phyloP scores from a whole-genome alignment of 1,284 basidiomycete genomes.

The Apiotrichum siamense region DNA sequence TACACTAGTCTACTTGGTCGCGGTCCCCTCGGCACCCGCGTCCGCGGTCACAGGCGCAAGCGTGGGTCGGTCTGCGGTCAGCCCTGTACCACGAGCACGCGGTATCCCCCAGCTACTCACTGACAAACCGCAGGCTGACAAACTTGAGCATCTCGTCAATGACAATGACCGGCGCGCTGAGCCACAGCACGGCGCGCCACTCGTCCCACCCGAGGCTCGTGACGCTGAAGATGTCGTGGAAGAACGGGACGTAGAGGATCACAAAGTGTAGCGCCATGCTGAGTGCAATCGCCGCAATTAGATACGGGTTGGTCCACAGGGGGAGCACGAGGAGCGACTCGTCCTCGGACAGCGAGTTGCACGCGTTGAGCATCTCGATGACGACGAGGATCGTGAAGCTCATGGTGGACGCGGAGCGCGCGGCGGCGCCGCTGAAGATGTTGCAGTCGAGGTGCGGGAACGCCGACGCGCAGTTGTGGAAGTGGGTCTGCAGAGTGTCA shows the following conservation, averaged over 20 bases:
- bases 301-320: conserved; percentile 87
- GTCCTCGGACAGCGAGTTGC: conserved; percentile 98
- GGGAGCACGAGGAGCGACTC: conserved; percentile 84
- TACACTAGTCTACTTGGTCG: too few relatives aligned
- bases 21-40: too few relatives aligned
- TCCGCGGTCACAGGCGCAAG: too few relatives aligned
- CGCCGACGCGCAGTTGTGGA: conserved; percentile 74
- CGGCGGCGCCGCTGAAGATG: conserved; percentile 83
- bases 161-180: conserved; percentile 80
- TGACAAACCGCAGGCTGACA: conserved; percentile 8
- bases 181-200: conserved; percentile 88
- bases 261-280: conserved; percentile 88
- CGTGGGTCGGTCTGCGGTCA: not conserved
- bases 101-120: conserved; percentile 3
- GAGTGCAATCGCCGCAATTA: conserved; percentile 78
- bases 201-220: conserved; percentile 83
- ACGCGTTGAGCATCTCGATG: conserved; percentile 99
- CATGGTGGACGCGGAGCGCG: conserved; percentile 87
- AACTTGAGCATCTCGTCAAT: conserved; percentile 89
- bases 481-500: conserved; percentile 71
- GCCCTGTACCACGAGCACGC: not conserved
- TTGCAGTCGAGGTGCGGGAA: conserved; percentile 88
- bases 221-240: conserved; percentile 86
- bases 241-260: conserved; percentile 93
- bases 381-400: conserved; percentile 65